Conservation (phyloP, 441 rosid genomes). For the Gossypium schwendimanii region DNA sequence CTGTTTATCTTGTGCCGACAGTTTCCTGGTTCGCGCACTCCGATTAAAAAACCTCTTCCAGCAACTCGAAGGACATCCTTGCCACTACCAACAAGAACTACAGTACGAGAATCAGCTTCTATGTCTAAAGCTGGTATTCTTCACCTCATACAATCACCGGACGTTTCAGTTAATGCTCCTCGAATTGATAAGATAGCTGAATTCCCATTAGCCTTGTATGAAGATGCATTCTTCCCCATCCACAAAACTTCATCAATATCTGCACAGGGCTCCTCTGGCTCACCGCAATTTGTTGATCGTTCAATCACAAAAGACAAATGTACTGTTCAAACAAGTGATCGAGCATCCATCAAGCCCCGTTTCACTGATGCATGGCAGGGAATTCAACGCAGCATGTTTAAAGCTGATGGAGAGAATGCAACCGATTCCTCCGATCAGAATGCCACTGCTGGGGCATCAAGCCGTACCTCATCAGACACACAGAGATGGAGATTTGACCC, state of each 20-base stretch:
- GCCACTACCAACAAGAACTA: slow-evolving; percentile 44
- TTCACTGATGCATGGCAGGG: slow-evolving; percentile 65
- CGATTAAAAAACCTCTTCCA: slow-evolving; percentile 35
- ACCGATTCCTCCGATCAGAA: slow-evolving; percentile 77
- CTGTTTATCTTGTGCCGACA: slow-evolving; percentile 28
- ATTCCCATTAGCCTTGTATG: slow-evolving; percentile 80
- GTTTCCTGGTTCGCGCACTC: slow-evolving; percentile 44
- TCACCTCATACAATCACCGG: slow-evolving; percentile 61
- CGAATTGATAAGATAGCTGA: slow-evolving; percentile 89
- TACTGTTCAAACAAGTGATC: slow-evolving; percentile 52
- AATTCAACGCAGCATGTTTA: slow-evolving; percentile 40
- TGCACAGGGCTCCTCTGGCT: slow-evolving; percentile 58
- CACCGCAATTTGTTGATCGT: slow-evolving; percentile 45
- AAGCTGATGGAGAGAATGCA: slow-evolving; percentile 46
- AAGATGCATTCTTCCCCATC: slow-evolving; percentile 53
- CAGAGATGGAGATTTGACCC: slow-evolving; percentile 64
- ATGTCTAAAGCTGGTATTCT: slow-evolving; percentile 43
- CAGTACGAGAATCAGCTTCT: slow-evolving; percentile 28
- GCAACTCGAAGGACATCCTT: slow-evolving; percentile 73
- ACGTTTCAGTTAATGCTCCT: slow-evolving; percentile 92
- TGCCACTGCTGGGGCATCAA: slow-evolving; percentile 90
- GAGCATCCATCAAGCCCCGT: slow-evolving; percentile 36
- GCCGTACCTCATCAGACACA: slow-evolving; percentile 70
- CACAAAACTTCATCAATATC: slow-evolving; percentile 51
- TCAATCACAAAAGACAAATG: slow-evolving; percentile 92